These are phyloP conservation scores for Phalaenopsis equestris DNA, from an alignment of 106 monocot species.

Conservation along the genomic window DNA sequence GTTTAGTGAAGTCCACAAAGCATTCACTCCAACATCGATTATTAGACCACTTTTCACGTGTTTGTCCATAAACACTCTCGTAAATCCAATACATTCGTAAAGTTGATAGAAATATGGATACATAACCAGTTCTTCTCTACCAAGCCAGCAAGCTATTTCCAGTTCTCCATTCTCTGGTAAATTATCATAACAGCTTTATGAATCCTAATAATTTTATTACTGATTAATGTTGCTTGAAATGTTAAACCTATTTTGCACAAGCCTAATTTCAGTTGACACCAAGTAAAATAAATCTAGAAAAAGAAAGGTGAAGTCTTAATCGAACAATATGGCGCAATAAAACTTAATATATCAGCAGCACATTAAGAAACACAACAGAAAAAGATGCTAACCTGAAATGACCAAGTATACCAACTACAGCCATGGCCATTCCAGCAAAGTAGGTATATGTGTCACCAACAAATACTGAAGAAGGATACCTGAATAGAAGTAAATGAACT, in stretches of 20 bases:
- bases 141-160: too few species aligned
- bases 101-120: too few species aligned
- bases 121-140: too few species aligned
- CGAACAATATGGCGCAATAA: background rate
- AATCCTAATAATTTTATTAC: too few species aligned
- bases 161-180: too few species aligned
- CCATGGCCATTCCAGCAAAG: slow-evolving; percentile 96
- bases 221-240: too few species aligned
- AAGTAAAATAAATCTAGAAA: background rate
- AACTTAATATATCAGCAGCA: background rate
- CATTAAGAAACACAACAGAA: background rate
- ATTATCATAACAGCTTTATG: too few species aligned
- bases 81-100: too few species aligned
- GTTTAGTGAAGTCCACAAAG: too few species aligned
- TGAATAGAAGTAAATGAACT: slow-evolving; percentile 9
- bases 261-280: background rate
- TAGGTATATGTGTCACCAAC: slow-evolving; percentile 96
- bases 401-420: slow-evolving; percentile 89
- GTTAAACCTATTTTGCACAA: background rate
- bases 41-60: too few species aligned
- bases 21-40: too few species aligned
- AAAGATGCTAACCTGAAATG: slow-evolving; percentile 67
- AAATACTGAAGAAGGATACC: slow-evolving; percentile 99
- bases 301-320: background rate
- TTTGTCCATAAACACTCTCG: too few species aligned